phyloP scores from a whole-genome alignment of 495 filamentous ascomycete species.

The Tuber umbilicatum region DNA sequence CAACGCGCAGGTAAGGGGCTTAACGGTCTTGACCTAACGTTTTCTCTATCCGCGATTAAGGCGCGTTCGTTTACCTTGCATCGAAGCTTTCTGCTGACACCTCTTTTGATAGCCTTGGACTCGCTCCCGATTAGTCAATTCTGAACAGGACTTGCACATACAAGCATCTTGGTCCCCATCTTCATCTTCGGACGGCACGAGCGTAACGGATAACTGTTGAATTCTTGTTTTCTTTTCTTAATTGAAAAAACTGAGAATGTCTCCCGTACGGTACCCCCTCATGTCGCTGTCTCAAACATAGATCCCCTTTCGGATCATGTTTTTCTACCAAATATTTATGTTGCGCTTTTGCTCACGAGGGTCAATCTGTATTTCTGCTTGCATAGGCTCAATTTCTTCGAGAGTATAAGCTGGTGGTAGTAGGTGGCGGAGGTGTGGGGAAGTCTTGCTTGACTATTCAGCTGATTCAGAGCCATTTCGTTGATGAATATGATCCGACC shows the following conservation, averaged over 20 bases:
- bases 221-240: not conserved
- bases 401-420: slow-evolving; percentile 98
- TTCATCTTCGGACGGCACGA: slow-evolving; percentile 14
- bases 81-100: slow-evolving; percentile 26
- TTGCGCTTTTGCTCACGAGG: not conserved
- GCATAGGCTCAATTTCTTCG: slow-evolving; percentile 67
- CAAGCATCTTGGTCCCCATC: slow-evolving; percentile 21
- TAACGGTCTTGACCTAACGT: slow-evolving; percentile 22
- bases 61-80: slow-evolving; percentile 29
- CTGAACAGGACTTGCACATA: slow-evolving; percentile 24
- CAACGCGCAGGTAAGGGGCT: slow-evolving; percentile 28
- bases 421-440: slow-evolving; percentile 95
- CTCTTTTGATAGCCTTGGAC: slow-evolving; percentile 14
- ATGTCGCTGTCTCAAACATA: not conserved
- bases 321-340: not conserved
- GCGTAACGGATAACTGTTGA: slow-evolving; percentile 5
- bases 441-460: slow-evolving; percentile 99
- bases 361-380: slow-evolving; percentile 9
- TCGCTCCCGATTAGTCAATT: slow-evolving; percentile 28
- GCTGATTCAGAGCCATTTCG: slow-evolving; percentile 97
- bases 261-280: not conserved
- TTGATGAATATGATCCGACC: slow-evolving; percentile 98
- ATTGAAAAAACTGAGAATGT: not conserved
- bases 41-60: slow-evolving; percentile 13
- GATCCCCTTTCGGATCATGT: not conserved